Evolutionary conservation across 306 rosid genomes (phyloP).

Genomic region (Fragaria nilgerrensis): DNA sequence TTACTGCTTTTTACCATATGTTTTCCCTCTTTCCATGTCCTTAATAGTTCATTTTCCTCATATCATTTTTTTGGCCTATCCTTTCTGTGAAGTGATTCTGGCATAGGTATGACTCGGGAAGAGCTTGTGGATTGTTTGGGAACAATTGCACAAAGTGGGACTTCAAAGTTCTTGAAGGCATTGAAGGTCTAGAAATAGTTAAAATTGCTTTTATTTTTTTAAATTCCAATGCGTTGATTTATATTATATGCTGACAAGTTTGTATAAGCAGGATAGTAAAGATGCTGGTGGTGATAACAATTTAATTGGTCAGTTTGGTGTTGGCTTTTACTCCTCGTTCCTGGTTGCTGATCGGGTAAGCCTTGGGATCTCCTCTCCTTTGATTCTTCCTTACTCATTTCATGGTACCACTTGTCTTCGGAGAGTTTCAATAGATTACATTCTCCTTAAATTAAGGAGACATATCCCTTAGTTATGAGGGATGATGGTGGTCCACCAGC

Average conservation of each 20-base stretch:
- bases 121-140: slow-evolving; percentile 97
- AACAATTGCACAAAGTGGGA: slow-evolving; percentile 99
- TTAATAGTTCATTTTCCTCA: not conserved
- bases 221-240: not conserved
- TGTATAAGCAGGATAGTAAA: slow-evolving; percentile 69
- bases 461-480: not conserved
- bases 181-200: slow-evolving; percentile 53
- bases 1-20: not conserved
- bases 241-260: slow-evolving; percentile 18
- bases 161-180: slow-evolving; percentile 88
- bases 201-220: slow-evolving; percentile 11
- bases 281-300: slow-evolving; percentile 82
- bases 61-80: not conserved
- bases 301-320: slow-evolving; percentile 97
- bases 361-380: not conserved
- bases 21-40: not conserved
- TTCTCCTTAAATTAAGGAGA: not conserved
- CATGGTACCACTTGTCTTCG: not conserved
- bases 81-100: slow-evolving; percentile 67
- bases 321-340: slow-evolving; percentile 88
- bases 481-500: not conserved
- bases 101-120: slow-evolving; percentile 90
- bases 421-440: not conserved
- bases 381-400: not conserved
- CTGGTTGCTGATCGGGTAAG: slow-evolving; percentile 85